phyloP scores from a whole-genome alignment of 2,329 filamentous ascomycete genomes.

The Elsinoe arachidis region DNA sequence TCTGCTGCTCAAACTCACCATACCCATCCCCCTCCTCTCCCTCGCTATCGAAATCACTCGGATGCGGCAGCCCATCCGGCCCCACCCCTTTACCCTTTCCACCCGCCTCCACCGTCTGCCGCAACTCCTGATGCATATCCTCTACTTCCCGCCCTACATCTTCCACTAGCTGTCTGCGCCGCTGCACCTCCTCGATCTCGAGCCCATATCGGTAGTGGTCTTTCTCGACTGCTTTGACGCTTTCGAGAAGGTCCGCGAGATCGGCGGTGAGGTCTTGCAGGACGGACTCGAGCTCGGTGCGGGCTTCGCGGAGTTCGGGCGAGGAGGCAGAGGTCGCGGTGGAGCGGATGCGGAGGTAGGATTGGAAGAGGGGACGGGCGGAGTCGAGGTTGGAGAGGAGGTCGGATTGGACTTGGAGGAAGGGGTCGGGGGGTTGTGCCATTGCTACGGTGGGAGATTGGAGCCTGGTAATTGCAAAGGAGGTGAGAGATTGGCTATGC shows the following conservation, averaged over 20 bases:
- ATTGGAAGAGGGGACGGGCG: constrained; percentile 80
- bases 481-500: not conserved
- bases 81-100: constrained; percentile 31
- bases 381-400: constrained; percentile 73
- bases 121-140: constrained; percentile 77
- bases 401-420: constrained; percentile 53
- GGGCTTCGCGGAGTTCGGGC: constrained; percentile 58
- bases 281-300: constrained; percentile 69
- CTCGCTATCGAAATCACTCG: constrained; percentile 41
- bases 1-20: constrained; percentile 78
- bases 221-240: constrained; percentile 77
- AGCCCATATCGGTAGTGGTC: constrained; percentile 83
- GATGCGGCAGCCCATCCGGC: constrained; percentile 50
- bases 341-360: constrained; percentile 90
- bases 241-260: constrained; percentile 77
- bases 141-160: constrained; percentile 86
- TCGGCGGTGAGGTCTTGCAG: constrained; percentile 69
- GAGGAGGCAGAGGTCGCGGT: constrained; percentile 62
- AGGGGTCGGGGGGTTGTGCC: constrained; percentile 36
- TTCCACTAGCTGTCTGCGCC: constrained; percentile 72
- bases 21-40: constrained; percentile 55
- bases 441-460: not conserved
- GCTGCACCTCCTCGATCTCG: constrained; percentile 69
- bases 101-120: constrained; percentile 44
- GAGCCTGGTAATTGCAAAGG: not conserved